Evolutionary conservation across 2,329 filamentous ascomycete genomes (phyloP).

Genomic region (Cladosporium sp.): DNA sequence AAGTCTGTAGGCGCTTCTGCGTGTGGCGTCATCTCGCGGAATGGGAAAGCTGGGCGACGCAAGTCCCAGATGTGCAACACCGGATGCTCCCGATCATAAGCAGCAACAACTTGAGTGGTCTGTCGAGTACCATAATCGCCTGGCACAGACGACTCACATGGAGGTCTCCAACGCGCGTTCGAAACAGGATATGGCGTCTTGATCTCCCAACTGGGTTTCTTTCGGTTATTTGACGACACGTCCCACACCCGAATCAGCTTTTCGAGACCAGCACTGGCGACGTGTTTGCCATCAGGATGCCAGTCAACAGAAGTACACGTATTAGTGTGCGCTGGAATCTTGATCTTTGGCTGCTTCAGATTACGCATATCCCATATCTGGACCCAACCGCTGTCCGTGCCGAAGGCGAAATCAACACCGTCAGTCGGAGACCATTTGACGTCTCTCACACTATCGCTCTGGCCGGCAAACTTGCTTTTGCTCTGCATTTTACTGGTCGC

Average conservation of each 20-base stretch:
- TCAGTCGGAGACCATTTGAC: constrained; percentile 63
- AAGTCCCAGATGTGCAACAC: constrained; percentile 63
- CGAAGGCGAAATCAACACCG: constrained; percentile 59
- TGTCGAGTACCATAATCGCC: constrained; percentile 52
- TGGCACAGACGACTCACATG: constrained; percentile 52
- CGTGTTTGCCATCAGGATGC: constrained; percentile 63
- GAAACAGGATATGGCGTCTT: constrained; percentile 59
- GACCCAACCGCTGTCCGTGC: constrained; percentile 60
- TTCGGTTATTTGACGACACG: constrained; percentile 53
- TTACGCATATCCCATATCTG: constrained; percentile 63
- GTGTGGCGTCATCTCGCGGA: constrained; percentile 56
- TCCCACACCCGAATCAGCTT: constrained; percentile 63
- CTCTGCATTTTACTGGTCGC: constrained; percentile 52
- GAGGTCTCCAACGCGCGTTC: constrained; percentile 60
- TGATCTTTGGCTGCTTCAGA: constrained; percentile 53
- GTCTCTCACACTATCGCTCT: constrained; percentile 59
- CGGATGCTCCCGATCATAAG: constrained; percentile 59
- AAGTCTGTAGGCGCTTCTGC: constrained; percentile 54
- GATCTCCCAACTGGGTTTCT: constrained; percentile 56
- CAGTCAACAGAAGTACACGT: constrained; percentile 60
- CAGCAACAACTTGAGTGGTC: constrained; percentile 59
- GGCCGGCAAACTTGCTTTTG: constrained; percentile 51
- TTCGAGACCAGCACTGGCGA: constrained; percentile 60
- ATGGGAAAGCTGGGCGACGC: constrained; percentile 58
- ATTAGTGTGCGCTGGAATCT: constrained; percentile 56